Base-by-base conservation (phyloP, 352 stramenopile genomes). In the Globisporangium uncinulatum region DNA sequence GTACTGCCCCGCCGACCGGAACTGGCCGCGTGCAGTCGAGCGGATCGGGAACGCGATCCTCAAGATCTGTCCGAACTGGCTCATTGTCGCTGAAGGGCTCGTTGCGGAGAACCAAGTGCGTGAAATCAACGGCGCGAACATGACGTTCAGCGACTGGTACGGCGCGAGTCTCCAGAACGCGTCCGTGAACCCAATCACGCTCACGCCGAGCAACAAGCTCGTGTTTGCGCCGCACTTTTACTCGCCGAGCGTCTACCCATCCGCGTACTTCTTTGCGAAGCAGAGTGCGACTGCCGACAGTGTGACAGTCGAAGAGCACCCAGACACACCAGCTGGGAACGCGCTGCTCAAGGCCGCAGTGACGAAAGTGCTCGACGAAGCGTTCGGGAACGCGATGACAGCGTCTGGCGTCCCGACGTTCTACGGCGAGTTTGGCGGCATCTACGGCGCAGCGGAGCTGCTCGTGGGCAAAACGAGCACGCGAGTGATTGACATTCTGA, bases 181-280 rank as follows among this genome's bases (percentile, higher is more conserved):
- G 37, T 81, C 71, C n/a, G 49, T 72, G 54, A 88, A 90, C 62
- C 81, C 81, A 19, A 83, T 92, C 61, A 42, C 60, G 21, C 70
- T 94, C 19, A 53, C 66, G 6, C 73, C 65, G 41, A 45, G 65
- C 24, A 86, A 86, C 65, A 94, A 94, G 58, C 50, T 94, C 48
- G 83, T 90, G 53, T 94, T 77, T 39, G 83, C 79, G 9, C 83
- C 83, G 51, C 83, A 94, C 64, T 94, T 87, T 57, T 94, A 94
- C 66, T 89, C 83, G 36, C 79, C 79, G 0, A 88, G 75, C 44
- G 79, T 90, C 34, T 90, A 89, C 58, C 83, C 83, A 15, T 70
- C 73, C 10, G 62, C 69, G 20, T 94, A 92, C 65, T 92, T 89
- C 56, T 93, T 91, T 56, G 65, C 69, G 32, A 73, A 84, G 49